Conservation (phyloP, 768 basidiomycete genomes). For the Leccinum boreale region DNA sequence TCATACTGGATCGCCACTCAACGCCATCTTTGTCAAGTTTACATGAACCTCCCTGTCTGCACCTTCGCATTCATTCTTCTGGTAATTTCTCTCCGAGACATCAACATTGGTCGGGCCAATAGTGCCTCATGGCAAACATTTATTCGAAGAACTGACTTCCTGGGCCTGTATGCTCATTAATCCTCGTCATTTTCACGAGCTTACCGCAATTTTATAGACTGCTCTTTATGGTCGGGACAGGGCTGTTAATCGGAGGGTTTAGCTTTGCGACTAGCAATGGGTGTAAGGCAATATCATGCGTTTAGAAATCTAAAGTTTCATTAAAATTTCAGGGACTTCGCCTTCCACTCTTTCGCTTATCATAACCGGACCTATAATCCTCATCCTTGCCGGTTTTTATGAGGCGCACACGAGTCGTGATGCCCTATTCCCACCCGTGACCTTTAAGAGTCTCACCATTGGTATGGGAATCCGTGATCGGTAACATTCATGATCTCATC, state of each 20-base stretch:
- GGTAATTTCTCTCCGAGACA: constrained; percentile 53
- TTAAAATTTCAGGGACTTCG: constrained; percentile 50
- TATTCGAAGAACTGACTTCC: constrained; percentile 63
- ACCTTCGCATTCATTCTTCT: constrained; percentile 57
- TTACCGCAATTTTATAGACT: constrained; percentile 41
- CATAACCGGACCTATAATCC: constrained; percentile 48
- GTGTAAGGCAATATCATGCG: constrained; percentile 46
- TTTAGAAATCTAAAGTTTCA: constrained; percentile 10
- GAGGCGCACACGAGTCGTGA: constrained; percentile 67
- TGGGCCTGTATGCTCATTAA: constrained; percentile 60
- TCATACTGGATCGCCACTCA: constrained; percentile 15
- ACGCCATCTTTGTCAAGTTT: constrained; percentile 48
- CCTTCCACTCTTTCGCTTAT: constrained; percentile 62
- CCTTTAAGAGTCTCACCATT: constrained; percentile 58
- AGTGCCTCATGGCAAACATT: constrained; percentile 58
- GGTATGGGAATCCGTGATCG: constrained; percentile 39
- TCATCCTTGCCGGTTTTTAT: constrained; percentile 61
- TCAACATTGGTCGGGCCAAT: constrained; percentile 43
- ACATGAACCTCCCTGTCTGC: constrained; percentile 78
- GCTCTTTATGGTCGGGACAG: constrained; percentile 73
- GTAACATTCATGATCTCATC: constrained; percentile 7
- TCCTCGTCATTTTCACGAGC: constrained; percentile 13
- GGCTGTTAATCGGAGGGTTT: constrained; percentile 73
- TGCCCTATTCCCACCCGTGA: constrained; percentile 64
- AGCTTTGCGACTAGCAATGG: constrained; percentile 67